phyloP scores from a whole-genome alignment of 768 basidiomycete species.

The Daedaleopsis nitida region DNA sequence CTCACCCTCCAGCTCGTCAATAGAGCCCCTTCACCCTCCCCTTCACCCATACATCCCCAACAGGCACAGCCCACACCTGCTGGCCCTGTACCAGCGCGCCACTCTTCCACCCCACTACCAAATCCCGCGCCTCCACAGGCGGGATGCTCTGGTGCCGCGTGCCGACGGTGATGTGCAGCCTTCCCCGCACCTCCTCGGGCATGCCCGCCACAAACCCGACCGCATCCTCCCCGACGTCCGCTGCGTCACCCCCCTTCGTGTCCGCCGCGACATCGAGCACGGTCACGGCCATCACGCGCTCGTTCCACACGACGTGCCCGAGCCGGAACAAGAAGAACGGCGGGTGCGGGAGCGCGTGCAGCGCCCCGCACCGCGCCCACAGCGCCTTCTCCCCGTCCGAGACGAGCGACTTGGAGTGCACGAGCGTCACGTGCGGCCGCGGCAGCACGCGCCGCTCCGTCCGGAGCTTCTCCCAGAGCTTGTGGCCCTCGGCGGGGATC shows the following conservation, averaged over 20 bases:
- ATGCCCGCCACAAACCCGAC: constrained; percentile 50
- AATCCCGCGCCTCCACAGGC: constrained; percentile 67
- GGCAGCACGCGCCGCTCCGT: constrained; percentile 47
- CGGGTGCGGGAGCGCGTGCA: constrained; percentile 41
- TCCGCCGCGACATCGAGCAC: constrained; percentile 57
- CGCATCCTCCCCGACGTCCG: constrained; percentile 38
- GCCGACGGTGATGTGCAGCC: constrained; percentile 89
- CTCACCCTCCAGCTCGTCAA: background rate
- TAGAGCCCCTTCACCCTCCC: constrained; percentile 27
- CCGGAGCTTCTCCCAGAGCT: constrained; percentile 54
- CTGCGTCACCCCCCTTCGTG: constrained; percentile 33
- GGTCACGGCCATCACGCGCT: constrained; percentile 76
- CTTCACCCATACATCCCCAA: constrained; percentile 29
- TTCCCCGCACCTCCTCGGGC: constrained; percentile 44
- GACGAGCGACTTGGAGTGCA: constrained; percentile 59
- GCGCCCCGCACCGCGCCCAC: constrained; percentile 53
- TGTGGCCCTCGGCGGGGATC: constrained; percentile 31
- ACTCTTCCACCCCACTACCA: constrained; percentile 58
- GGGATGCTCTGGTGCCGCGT: constrained; percentile 52
- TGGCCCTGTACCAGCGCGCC: constrained; percentile 27
- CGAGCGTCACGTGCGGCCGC: constrained; percentile 85
- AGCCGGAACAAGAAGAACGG: constrained; percentile 66
- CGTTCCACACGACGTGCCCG: constrained; percentile 70
- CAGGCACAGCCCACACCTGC: constrained; percentile 21
- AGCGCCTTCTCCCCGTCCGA: constrained; percentile 33